Conservation (phyloP, 768 basidiomycete species). For the Kwoniella pini region DNA sequence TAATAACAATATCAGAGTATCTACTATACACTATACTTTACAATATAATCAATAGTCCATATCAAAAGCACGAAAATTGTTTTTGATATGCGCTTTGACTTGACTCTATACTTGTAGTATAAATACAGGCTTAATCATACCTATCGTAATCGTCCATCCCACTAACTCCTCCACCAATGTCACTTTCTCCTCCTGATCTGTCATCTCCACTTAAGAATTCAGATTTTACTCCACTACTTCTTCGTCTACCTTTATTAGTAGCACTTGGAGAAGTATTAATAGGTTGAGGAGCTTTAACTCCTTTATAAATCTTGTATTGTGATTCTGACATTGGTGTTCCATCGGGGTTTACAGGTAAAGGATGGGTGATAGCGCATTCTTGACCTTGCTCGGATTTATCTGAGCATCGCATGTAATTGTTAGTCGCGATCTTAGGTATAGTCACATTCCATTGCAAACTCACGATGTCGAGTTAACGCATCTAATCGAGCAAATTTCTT, state of each 20-base stretch:
- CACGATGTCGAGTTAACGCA: constrained; percentile 87
- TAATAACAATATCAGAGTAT: background rate
- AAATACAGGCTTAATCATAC: background rate
- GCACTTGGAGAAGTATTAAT: background rate
- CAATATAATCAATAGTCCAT: too few relatives aligned
- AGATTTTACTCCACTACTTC: constrained; percentile 14
- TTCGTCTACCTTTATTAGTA: constrained; percentile 1
- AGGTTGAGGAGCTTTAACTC: constrained; percentile 13
- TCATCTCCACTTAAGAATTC: constrained; percentile 23
- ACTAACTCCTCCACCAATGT: constrained; percentile 28
- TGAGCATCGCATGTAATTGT: too few relatives aligned
- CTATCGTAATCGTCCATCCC: constrained; percentile 49
- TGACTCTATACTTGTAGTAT: too few relatives aligned
- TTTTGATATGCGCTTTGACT: too few relatives aligned
- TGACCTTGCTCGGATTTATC: constrained; percentile 78
- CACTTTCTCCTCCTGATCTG: constrained; percentile 28
- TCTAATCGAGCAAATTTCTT: constrained; percentile 95
- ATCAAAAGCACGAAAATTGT: too few relatives aligned
- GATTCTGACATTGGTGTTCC: constrained; percentile 51
- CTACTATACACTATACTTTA: too few relatives aligned
- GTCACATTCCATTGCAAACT: constrained; percentile 54
- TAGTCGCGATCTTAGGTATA: too few relatives aligned
- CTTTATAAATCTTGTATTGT: constrained; percentile 50
- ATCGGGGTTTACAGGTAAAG: constrained; percentile 53
- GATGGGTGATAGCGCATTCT: constrained; percentile 65